Evolutionary conservation across 371 early-diverging fungal genomes (phyloP).

Genomic region (Circinella umbellata): DNA sequence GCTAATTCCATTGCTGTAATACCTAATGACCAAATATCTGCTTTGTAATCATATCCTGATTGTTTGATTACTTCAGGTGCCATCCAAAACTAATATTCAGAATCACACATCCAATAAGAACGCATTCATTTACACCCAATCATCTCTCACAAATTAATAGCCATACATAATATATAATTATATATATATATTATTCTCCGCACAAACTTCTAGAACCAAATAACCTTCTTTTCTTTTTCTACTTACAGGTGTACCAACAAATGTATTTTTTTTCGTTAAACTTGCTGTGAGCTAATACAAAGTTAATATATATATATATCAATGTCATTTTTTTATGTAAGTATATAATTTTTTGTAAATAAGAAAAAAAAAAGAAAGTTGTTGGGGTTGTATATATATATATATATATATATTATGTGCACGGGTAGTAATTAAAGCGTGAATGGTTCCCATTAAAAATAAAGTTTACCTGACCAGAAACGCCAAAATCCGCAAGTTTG

Average conservation of each 20-base stretch:
- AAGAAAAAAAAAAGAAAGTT: too few relatives aligned
- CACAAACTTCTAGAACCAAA: too few relatives aligned
- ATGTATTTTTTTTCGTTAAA: conserved; percentile 94
- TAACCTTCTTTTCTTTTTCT: not conserved
- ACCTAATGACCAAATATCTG: conserved; percentile 99
- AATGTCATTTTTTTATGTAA: too few relatives aligned
- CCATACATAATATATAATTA: not conserved
- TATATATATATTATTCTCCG: not conserved
- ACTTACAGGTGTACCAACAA: conserved; percentile 97
- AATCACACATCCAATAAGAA: too few relatives aligned
- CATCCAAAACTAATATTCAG: conserved; percentile 85
- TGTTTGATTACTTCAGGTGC: conserved; percentile 98
- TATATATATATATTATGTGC: not conserved
- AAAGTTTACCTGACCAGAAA: conserved; percentile 83
- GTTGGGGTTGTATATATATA: not conserved
- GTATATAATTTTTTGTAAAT: too few relatives aligned
- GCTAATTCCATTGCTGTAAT: conserved; percentile 98
- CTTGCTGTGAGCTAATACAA: conserved; percentile 79
- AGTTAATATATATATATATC: too few relatives aligned
- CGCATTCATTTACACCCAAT: not conserved
- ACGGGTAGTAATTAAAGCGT: not conserved
- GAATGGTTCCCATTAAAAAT: not conserved
- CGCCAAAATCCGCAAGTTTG: conserved; percentile 98
- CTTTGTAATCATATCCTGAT: conserved; percentile 95
- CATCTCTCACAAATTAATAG: not conserved